Evolutionary conservation across 2,329 filamentous ascomycete species (phyloP).

Genomic region (Colletotrichum neosansevieriae): DNA sequence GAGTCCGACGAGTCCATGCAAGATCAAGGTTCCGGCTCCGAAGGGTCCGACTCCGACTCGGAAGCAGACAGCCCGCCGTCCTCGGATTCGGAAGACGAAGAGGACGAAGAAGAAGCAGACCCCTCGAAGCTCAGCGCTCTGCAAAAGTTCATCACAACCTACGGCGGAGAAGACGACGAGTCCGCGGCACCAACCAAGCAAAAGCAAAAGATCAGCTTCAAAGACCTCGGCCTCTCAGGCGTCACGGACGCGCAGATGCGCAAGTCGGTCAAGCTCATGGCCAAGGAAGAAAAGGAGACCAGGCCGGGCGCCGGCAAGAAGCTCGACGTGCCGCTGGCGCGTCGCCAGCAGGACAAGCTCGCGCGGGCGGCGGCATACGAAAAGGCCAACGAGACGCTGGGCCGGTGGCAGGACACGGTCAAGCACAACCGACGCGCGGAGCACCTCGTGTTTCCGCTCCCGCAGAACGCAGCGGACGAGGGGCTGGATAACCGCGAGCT

Average conservation of each 20-base stretch:
- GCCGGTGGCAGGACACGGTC: constrained; percentile 94
- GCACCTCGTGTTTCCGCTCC: constrained; percentile 87
- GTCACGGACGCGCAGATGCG: constrained; percentile 81
- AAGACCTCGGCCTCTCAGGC: constrained; percentile 78
- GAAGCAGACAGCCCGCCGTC: constrained; percentile 63
- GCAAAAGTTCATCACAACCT: constrained; percentile 76
- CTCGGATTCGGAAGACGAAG: constrained; percentile 60
- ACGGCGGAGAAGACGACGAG: constrained; percentile 71
- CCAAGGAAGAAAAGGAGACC: constrained; percentile 68
- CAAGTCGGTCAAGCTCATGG: constrained; percentile 81
- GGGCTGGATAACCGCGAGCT: constrained; percentile 73
- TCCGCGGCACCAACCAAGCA: constrained; percentile 40
- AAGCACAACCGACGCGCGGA: constrained; percentile 94
- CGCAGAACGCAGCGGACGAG: constrained; percentile 74
- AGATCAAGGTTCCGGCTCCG: constrained; percentile 54
- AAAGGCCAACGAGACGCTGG: constrained; percentile 90
- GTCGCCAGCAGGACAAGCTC: constrained; percentile 86
- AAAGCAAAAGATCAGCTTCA: constrained; percentile 75
- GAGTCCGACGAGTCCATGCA: constrained; percentile 62
- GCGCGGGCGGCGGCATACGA: constrained; percentile 87
- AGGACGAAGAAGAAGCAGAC: constrained; percentile 60
- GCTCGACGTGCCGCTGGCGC: constrained; percentile 84
- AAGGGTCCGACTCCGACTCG: constrained; percentile 56
- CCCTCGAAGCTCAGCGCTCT: constrained; percentile 73
- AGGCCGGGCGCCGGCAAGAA: constrained; percentile 68